Evolutionary conservation across 208 protist species (phyloP), one percentile per base, ranked within the genome.

Genomic region (Leishmania major): DNA sequence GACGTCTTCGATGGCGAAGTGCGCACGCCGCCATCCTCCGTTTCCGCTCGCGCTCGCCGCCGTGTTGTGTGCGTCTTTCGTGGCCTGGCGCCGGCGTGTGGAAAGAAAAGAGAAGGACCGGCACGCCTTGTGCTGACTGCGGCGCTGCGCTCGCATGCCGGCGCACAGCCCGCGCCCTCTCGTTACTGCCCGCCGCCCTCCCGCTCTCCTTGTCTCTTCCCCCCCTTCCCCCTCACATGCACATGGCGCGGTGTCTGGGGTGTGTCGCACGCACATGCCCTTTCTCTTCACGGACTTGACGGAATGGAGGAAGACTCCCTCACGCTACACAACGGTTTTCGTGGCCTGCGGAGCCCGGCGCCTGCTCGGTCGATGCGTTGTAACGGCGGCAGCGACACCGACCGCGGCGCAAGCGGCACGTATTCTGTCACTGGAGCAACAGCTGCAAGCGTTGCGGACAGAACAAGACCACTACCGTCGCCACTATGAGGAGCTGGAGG

Each of bases 401-500:
- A 5, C 37, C 47, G 55, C 82, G 8, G 55, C 70, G 22, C 70
- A 67, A 1, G 59, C 25, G 28, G 59, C 59, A 35, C 28, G 28
- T 8, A 59, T 81, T 11, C 82, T 47, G 70, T 17, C 31, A 10
- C 45, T 85, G 8, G 69, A 64, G 15, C 60, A 72, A 28, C 77
- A 78, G 67, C 70, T 81, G 40, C 35, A 40, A 2, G n/a, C 47
- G n/a, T 1, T 85, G 69, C 70, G 71, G 35, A 57, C 37, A 0
- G 66, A 80, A 19, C 76, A 78, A 6, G 82, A 72, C 8, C 35
- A 10, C 57, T 81, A 78, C 49, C 69, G 57, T 35, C 22, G 31
- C 4, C 77, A 85, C 77, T 85, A 74, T 69, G 2, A 71, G 0
- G 71, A 60, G n/a, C 45, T 81, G 17, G 82, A 85, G 40, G 75